A percentile compares a stretch with the other conserved stretches of the same genome.
Conservation (phyloP, 2,329 filamentous ascomycete genomes). For the Knufia petricola region DNA sequence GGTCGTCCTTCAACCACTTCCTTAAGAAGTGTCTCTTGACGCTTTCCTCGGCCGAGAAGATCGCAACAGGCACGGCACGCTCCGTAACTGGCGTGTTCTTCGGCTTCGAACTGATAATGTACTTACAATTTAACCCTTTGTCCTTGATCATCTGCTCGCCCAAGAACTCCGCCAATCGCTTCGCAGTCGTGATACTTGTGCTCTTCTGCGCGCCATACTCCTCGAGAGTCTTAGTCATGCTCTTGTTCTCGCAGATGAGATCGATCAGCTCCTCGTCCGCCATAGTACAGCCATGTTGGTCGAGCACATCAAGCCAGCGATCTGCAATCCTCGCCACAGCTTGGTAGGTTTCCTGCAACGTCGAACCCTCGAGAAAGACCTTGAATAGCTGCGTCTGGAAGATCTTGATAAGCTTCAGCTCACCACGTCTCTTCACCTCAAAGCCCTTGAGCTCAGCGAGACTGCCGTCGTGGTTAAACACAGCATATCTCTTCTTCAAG, state of each 20-base stretch:
- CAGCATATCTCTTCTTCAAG: slow-evolving; percentile 96
- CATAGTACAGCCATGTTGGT: slow-evolving; percentile 77
- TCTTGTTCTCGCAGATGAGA: slow-evolving; percentile 99
- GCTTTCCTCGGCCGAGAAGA: slow-evolving; percentile 85
- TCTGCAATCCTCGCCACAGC: slow-evolving; percentile 93
- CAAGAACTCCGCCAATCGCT: slow-evolving; percentile 86
- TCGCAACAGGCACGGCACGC: slow-evolving; percentile 85
- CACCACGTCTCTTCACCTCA: slow-evolving; percentile 92
- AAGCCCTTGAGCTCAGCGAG: slow-evolving; percentile 95
- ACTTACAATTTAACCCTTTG: slow-evolving; percentile 98
- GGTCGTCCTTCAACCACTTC: slow-evolving; percentile 94
- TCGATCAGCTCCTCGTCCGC: slow-evolving; percentile 97
- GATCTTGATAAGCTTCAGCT: slow-evolving; percentile 98
- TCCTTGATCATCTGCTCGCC: slow-evolving; percentile 99
- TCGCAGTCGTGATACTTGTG: slow-evolving; percentile 97
- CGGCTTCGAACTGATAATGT: slow-evolving; percentile 86
- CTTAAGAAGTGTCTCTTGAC: slow-evolving; percentile 83
- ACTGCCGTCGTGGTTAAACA: slow-evolving; percentile 96
- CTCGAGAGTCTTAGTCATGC: slow-evolving; percentile 91
- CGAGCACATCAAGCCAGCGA: slow-evolving; percentile 88
- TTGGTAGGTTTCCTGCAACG: slow-evolving; percentile 76
- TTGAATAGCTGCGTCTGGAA: slow-evolving; percentile 99
- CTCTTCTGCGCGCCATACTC: slow-evolving; percentile 95
- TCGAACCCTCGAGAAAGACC: slow-evolving; percentile 89
- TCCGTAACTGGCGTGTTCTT: slow-evolving; percentile 89